A percentile compares a stretch with the other conserved stretches of the same genome.
Conservation (phyloP, 495 filamentous ascomycete genomes). For the Penicillium argentinense region DNA sequence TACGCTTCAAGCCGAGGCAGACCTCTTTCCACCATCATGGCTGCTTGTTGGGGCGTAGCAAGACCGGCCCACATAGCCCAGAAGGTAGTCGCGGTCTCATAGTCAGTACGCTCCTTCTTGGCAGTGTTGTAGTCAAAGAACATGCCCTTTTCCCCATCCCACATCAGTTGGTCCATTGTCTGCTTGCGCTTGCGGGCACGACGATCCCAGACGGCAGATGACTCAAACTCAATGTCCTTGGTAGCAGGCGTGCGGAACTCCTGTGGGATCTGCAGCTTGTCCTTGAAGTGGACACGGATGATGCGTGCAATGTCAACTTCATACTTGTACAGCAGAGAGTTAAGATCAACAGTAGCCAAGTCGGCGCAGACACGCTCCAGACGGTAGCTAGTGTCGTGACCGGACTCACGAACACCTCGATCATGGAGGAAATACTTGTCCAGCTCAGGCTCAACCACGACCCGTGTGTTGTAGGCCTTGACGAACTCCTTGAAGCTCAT, state of each 20-base stretch:
- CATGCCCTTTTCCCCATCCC: conserved; percentile 88
- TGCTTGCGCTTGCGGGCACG: conserved; percentile 76
- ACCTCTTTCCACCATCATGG: conserved; percentile 68
- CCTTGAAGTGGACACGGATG: conserved; percentile 79
- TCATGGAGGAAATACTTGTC: conserved; percentile 97
- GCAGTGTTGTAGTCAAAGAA: conserved; percentile 94
- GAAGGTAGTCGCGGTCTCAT: conserved; percentile 88
- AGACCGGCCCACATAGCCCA: conserved; percentile 97
- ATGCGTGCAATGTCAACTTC: conserved; percentile 85
- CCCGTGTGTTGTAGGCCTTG: conserved; percentile 73
- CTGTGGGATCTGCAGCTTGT: conserved; percentile 71
- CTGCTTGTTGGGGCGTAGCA: conserved; percentile 75
- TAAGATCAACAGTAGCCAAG: conserved; percentile 90
- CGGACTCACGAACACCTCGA: conserved; percentile 91
- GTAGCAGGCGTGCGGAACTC: conserved; percentile 69
- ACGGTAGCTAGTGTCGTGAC: conserved; percentile 93
- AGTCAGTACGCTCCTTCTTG: conserved; percentile 70
- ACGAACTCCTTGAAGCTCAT: conserved; percentile 83
- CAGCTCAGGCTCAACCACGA: conserved; percentile 80
- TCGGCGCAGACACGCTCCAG: conserved; percentile 85
- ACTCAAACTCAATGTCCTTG: conserved; percentile 62
- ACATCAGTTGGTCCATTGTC: conserved; percentile 83
- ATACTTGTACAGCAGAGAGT: conserved; percentile 93
- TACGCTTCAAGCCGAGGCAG: conserved; percentile 83
- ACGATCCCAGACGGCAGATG: conserved; percentile 84